These are phyloP conservation scores for Ascochyta koolunga DNA, from an alignment of 2,329 filamentous ascomycete species.

Conservation along the genomic window DNA sequence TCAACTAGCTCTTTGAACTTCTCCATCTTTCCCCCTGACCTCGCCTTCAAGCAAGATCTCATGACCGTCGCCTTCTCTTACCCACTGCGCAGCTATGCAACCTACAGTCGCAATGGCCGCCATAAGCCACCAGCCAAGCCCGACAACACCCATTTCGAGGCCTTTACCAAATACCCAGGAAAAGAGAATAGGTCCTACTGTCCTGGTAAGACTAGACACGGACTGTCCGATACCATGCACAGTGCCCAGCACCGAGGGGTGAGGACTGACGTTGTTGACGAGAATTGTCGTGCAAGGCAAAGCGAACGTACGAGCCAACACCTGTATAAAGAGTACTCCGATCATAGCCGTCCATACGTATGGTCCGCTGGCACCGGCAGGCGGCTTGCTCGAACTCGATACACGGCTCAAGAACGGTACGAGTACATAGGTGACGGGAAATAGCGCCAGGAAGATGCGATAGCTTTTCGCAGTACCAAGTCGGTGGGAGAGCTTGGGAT, in stretches of 20 bases:
- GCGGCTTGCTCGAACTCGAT: slow-evolving; percentile 48
- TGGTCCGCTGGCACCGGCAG: slow-evolving; percentile 48
- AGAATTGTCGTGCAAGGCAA: slow-evolving; percentile 64
- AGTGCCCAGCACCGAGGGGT: slow-evolving; percentile 61
- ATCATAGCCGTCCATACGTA: slow-evolving; percentile 53
- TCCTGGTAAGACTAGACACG: slow-evolving; percentile 63
- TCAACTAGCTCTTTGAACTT: slow-evolving; percentile 19
- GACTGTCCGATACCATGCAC: slow-evolving; percentile 66
- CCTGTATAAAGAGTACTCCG: slow-evolving; percentile 52
- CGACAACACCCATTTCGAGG: slow-evolving; percentile 62
- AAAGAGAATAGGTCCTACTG: slow-evolving; percentile 65
- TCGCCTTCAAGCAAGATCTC: slow-evolving; percentile 70
- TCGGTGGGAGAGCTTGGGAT: slow-evolving; percentile 50
- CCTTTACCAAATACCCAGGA: slow-evolving; percentile 67
- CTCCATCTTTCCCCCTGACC: slow-evolving; percentile 52
- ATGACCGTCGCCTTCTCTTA: slow-evolving; percentile 68
- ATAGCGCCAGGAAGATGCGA: slow-evolving; percentile 51
- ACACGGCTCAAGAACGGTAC: slow-evolving; percentile 53
- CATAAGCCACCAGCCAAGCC: slow-evolving; percentile 64
- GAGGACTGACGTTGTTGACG: slow-evolving; percentile 56
- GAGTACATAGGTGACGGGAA: slow-evolving; percentile 53
- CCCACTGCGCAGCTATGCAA: slow-evolving; percentile 59
- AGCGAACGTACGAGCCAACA: slow-evolving; percentile 57
- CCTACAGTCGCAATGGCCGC: slow-evolving; percentile 58
- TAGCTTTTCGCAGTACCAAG: slow-evolving; percentile 52